Base-by-base conservation (phyloP, 176 grass and related monocot genomes). In the Otatea glauca region DNA sequence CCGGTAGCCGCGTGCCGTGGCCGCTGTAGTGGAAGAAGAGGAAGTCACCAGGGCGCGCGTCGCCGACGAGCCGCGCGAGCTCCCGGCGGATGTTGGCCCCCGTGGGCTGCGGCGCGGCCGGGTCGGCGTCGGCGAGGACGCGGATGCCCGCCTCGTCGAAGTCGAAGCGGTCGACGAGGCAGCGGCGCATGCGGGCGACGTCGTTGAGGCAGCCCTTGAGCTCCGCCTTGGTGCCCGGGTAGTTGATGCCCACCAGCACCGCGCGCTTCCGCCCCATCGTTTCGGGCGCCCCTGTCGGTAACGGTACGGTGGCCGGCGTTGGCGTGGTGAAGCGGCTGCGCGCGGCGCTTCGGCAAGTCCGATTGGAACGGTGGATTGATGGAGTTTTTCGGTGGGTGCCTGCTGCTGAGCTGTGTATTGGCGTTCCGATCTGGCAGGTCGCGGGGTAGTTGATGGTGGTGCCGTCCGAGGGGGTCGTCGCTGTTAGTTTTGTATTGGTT, bases 21-120 rank as follows among this genome's bases (percentile, higher is more conserved):
- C 88, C 93, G 85, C 93, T 98, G 84, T 94, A 98, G 83, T 98
- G 96, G 72, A 98, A 90, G 90, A 95, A 98, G 65, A 98, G 82
- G 82, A 64, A 48, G 86, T 95, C 96, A 21, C 91, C 89, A 1
- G 85, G 73, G 0, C 85, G 72, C 11, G 96, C 96, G 29, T 29
- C 84, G 78, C 39, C 59, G 38, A 98, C 82, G 66, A 98, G 91
- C 21, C 90, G 66, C 74, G 47, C 49, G 50, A 98, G 91, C 81
- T 35, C 96, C 51, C 0, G 88, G 76, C 29, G 91, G 93, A 84
- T 90, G 83, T 69, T 83, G 21, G 69, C 85, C 65, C 88, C 88
- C 48, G 88, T 90, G 47, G 88, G 88, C 79, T 48, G 44, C 77
- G 66, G 79, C 67, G 59, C 44, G 50, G 91, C 13, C 10, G 12